Conservation (phyloP, 441 rosid genomes). For the Daphne laureola region DNA sequence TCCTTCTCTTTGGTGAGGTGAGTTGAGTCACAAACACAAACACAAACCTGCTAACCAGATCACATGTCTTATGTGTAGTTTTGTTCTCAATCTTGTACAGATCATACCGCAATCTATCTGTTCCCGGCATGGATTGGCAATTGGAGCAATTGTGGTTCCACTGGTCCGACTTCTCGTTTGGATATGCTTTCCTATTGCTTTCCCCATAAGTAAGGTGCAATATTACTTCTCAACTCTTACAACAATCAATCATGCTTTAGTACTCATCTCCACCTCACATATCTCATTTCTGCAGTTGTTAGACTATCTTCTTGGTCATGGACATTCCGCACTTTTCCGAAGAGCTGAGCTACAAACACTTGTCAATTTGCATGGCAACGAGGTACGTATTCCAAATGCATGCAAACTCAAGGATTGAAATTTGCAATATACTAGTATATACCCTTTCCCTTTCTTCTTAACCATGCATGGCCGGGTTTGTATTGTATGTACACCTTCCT, state of each 20-base stretch:
- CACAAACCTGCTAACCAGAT: not conserved
- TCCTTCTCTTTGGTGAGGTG: conserved; percentile 69
- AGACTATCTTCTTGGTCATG: conserved; percentile 32
- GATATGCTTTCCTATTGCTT: conserved; percentile 47
- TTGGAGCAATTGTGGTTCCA: conserved; percentile 42
- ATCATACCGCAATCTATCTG: conserved; percentile 46
- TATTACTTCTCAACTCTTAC: not conserved
- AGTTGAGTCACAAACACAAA: too few relatives aligned
- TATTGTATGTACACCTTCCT: not conserved
- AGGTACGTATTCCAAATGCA: conserved; percentile 34
- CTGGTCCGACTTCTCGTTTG: conserved; percentile 39
- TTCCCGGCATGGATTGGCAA: conserved; percentile 42
- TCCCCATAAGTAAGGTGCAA: conserved; percentile 54
- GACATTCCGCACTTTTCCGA: conserved; percentile 40
- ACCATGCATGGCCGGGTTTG: too few relatives aligned
- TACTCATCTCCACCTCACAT: not conserved
- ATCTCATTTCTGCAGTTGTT: conserved; percentile 24
- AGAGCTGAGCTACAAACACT: conserved; percentile 56
- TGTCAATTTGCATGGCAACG: conserved; percentile 40
- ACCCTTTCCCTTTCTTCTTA: too few relatives aligned
- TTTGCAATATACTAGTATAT: too few relatives aligned
- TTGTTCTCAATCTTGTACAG: conserved; percentile 12
- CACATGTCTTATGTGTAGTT: not conserved
- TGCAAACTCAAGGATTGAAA: not conserved
- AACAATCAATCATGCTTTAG: conserved; percentile 5